Conservation (phyloP, 495 filamentous ascomycete species). For the Penicillium paradoxum region DNA sequence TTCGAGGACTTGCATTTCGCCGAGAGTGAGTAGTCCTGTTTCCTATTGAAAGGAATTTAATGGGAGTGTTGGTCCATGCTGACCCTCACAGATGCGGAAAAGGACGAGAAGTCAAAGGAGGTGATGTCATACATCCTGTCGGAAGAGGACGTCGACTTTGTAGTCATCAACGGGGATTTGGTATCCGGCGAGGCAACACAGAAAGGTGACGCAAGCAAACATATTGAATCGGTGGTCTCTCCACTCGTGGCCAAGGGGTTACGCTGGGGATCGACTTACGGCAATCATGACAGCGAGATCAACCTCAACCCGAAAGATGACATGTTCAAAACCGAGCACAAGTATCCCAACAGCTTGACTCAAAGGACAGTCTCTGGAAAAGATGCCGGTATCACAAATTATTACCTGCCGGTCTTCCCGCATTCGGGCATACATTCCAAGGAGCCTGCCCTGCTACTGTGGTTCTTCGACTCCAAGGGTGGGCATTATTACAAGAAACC, state of each 20-base stretch:
- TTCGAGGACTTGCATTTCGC: slow-evolving; percentile 69
- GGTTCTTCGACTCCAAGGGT: slow-evolving; percentile 72
- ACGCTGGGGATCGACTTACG: slow-evolving; percentile 66
- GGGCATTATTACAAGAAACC: slow-evolving; percentile 49
- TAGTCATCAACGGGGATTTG: slow-evolving; percentile 70
- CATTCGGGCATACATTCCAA: slow-evolving; percentile 1
- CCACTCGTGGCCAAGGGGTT: slow-evolving; percentile 49
- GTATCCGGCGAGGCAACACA: slow-evolving; percentile 65
- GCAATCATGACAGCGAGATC: slow-evolving; percentile 65
- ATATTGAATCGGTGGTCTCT: slow-evolving; percentile 58
- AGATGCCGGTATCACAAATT: slow-evolving; percentile 62
- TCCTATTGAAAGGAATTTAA: neutral
- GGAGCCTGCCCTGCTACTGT: slow-evolving; percentile 53
- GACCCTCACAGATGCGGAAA: slow-evolving; percentile 6
- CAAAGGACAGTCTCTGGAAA: slow-evolving; percentile 36
- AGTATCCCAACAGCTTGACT: slow-evolving; percentile 52
- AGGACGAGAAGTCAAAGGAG: slow-evolving; percentile 51
- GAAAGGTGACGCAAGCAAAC: slow-evolving; percentile 51
- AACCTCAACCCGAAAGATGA: slow-evolving; percentile 49
- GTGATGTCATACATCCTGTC: slow-evolving; percentile 59
- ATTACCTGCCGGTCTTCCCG: slow-evolving; percentile 54
- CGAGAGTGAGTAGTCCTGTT: slow-evolving; percentile 44
- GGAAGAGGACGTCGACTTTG: slow-evolving; percentile 52
- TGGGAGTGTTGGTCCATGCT: neutral
- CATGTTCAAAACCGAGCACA: slow-evolving; percentile 52